phyloP scores from a whole-genome alignment of 345 rosid species.

The Populus ilicifolia region DNA sequence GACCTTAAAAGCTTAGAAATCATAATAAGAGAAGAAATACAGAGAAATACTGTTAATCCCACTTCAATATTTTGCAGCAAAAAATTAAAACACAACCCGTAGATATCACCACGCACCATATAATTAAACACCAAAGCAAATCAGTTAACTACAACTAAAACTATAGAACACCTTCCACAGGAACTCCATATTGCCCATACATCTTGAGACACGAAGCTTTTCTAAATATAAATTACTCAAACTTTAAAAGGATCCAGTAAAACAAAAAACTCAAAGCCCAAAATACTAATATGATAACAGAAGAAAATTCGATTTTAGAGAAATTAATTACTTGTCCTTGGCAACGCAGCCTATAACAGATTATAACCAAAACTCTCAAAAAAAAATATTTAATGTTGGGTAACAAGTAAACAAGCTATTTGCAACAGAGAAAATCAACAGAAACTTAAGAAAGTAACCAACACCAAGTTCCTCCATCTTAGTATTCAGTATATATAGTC shows the following conservation, averaged over 20 bases:
- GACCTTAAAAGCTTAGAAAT: slow-evolving; percentile 17
- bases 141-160: neutral
- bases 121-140: neutral
- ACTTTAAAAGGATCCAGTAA: no score
- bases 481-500: no score
- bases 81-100: neutral
- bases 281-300: no score
- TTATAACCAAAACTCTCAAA: neutral
- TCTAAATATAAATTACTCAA: no score
- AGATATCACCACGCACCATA: neutral
- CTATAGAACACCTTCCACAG: neutral
- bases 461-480: no score
- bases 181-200: neutral
- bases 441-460: neutral
- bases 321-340: neutral
- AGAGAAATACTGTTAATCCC: neutral
- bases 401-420: neutral
- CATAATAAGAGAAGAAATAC: slow-evolving; percentile 21
- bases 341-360: neutral
- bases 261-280: no score
- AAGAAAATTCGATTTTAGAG: neutral
- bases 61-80: neutral
- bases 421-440: neutral
- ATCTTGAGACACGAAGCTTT: no score
- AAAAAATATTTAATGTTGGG: neutral